phyloP scores from a whole-genome alignment of 78 protist species.

The Mantamonas sphyraenae region DNA sequence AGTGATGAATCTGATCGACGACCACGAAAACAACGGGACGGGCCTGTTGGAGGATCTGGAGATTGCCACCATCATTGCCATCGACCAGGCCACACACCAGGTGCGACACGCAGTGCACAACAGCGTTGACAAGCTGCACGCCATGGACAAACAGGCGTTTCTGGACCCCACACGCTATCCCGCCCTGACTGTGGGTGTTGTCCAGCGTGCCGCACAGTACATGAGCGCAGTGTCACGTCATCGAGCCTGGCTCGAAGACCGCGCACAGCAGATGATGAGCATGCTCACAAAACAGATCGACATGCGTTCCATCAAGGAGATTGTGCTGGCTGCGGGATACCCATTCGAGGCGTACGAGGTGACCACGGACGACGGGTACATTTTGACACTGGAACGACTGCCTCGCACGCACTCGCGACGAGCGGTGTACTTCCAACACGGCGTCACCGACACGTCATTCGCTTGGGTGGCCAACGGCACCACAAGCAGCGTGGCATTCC shows the following conservation, averaged over 20 bases:
- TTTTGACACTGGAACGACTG: constrained; percentile 1
- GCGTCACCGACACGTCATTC: constrained; percentile 16
- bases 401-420: neutral
- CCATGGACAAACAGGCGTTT: no score
- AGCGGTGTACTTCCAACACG: constrained; percentile 24
- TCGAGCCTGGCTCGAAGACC: no score
- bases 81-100: no score
- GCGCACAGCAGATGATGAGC: no score
- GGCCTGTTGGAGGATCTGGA: constrained; percentile 15
- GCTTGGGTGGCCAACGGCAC: constrained; percentile 21
- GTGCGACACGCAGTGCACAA: no score
- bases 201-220: no score
- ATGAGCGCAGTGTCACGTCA: no score
- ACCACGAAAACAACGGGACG: constrained; percentile 7
- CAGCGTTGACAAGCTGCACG: no score
- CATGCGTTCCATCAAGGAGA: neutral
- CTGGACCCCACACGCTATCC: neutral
- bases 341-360: neutral
- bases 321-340: neutral
- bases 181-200: neutral
- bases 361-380: constrained; percentile 7
- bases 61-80: neutral
- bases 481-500: constrained; percentile 6
- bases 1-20: no score
- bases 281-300: constrained; percentile 4